A percentile compares a stretch with the other conserved stretches of the same genome.
Evolutionary conservation across 23 red algal species (phyloP).

Genomic region (Chondrus crispus): DNA sequence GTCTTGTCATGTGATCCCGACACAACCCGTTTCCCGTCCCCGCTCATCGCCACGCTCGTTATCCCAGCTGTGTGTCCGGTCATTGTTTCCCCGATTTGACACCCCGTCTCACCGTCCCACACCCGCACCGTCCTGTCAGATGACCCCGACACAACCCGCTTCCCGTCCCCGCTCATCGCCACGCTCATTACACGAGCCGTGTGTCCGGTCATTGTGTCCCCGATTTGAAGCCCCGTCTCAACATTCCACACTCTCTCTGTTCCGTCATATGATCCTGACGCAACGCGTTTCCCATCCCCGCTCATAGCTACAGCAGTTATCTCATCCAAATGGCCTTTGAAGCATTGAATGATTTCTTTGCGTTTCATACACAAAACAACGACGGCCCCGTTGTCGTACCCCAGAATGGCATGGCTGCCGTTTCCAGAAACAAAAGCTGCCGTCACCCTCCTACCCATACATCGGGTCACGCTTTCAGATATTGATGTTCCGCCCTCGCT

Average conservation of each 20-base stretch:
- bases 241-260: neutral
- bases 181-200: neutral
- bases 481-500: no score
- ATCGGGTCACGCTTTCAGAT: no score
- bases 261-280: neutral
- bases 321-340: neutral
- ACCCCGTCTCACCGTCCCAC: neutral
- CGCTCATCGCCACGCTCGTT: neutral
- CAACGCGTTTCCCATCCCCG: neutral
- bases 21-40: neutral
- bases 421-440: no score
- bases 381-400: no score
- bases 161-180: neutral
- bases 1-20: neutral
- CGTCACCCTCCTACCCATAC: no score
- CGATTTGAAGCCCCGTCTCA: neutral
- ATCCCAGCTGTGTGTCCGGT: neutral
- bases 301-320: neutral
- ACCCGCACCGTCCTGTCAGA: neutral
- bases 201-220: neutral
- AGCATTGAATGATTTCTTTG: no score
- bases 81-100: neutral
- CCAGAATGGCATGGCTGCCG: no score
- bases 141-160: neutral
- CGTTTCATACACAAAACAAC: no score